phyloP scores from a whole-genome alignment of 1,284 basidiomycete genomes.

The Testicularia cyperi region DNA sequence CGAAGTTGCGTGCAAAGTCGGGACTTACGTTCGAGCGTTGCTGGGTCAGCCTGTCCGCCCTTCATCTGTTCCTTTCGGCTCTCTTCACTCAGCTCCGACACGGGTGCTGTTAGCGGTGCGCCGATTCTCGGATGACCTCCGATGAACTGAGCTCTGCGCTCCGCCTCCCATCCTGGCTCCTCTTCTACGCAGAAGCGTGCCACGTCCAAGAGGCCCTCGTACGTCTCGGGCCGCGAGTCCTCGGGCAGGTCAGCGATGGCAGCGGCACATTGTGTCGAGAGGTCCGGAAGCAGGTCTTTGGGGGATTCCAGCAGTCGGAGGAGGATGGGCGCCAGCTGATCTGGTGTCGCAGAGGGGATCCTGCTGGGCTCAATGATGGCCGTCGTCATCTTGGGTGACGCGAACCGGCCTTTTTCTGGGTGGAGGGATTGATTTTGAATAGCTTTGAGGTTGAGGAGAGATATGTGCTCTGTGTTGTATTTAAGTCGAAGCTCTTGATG shows the following conservation, averaged over 20 bases:
- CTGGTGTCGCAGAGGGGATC: slow-evolving; percentile 39
- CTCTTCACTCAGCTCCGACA: slow-evolving; percentile 33
- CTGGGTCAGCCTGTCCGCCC: slow-evolving; percentile 40
- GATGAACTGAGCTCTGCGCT: slow-evolving; percentile 35
- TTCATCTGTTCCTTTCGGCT: slow-evolving; percentile 45
- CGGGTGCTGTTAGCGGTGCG: slow-evolving; percentile 32
- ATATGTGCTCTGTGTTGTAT: no score
- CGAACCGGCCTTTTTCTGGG: no score
- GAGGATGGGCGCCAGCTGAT: slow-evolving; percentile 42
- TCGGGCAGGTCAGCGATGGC: slow-evolving; percentile 52
- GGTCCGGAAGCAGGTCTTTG: slow-evolving; percentile 14
- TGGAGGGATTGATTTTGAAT: no score
- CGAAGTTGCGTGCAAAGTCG: not conserved
- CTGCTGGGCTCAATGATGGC: slow-evolving; percentile 23
- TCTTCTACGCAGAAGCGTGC: slow-evolving; percentile 58
- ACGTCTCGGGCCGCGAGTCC: slow-evolving; percentile 49
- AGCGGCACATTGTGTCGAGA: slow-evolving; percentile 38
- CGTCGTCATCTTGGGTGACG: no score
- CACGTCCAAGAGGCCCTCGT: slow-evolving; percentile 57
- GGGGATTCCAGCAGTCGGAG: slow-evolving; percentile 38
- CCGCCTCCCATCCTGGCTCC: slow-evolving; percentile 51
- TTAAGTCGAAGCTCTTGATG: no score
- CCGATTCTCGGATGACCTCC: slow-evolving; percentile 50
- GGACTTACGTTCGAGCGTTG: slow-evolving; percentile 36
- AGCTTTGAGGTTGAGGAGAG: no score